phyloP scores from a whole-genome alignment of 2,329 filamentous ascomycete species.

The Corinectria fuckeliana region DNA sequence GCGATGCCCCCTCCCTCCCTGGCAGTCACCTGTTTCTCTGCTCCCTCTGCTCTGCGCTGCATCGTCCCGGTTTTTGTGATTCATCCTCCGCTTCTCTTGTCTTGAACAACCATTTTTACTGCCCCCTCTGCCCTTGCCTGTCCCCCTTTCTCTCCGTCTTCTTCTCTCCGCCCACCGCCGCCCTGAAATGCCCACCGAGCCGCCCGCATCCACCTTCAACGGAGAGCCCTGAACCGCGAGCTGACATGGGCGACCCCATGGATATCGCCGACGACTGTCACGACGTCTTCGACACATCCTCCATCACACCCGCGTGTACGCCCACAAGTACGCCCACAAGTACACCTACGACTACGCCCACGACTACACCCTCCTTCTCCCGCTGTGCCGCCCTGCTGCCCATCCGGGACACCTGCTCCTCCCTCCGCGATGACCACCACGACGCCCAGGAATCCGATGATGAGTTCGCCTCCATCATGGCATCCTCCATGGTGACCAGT shows the following conservation, averaged over 20 bases:
- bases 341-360: conserved; percentile 14
- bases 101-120: background rate
- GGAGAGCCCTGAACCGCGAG: conserved; percentile 29
- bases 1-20: conserved; percentile 36
- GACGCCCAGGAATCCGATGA: conserved; percentile 35
- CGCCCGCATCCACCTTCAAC: conserved; percentile 31
- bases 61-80: conserved; percentile 19
- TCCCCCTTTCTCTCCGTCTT: background rate
- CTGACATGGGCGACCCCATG: conserved; percentile 37
- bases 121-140: background rate
- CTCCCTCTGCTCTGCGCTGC: conserved; percentile 16
- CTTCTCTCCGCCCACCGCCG: background rate
- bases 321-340: conserved; percentile 17
- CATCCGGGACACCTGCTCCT: conserved; percentile 32
- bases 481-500: conserved; percentile 45
- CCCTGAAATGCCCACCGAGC: conserved; percentile 36
- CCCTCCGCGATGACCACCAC: conserved; percentile 24
- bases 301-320: conserved; percentile 15
- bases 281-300: background rate
- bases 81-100: conserved; percentile 8
- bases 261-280: conserved; percentile 33
- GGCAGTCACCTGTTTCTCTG: conserved; percentile 36
- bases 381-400: conserved; percentile 31
- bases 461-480: conserved; percentile 47
- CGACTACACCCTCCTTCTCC: conserved; percentile 27